Evolutionary conservation across 2,329 filamentous ascomycete species (phyloP).

Genomic region (Zymoseptoria brevis): DNA sequence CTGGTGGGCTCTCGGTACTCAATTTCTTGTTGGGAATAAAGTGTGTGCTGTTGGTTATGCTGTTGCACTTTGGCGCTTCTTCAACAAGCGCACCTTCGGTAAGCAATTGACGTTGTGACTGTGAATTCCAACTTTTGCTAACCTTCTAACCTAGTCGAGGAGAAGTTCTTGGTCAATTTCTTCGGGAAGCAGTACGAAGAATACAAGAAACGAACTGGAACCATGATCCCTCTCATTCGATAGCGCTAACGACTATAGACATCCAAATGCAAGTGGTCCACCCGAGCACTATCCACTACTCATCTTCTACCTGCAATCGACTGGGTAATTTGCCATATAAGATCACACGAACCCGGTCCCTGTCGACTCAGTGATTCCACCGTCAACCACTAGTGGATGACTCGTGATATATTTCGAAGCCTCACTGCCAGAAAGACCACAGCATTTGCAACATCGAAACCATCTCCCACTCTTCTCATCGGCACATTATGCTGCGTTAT

Average conservation of each 20-base stretch:
- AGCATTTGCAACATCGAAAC: slow-evolving; percentile 65
- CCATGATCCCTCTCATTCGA: slow-evolving; percentile 70
- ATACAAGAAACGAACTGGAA: slow-evolving; percentile 63
- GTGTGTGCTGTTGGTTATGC: slow-evolving; percentile 69
- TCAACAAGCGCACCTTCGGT: slow-evolving; percentile 61
- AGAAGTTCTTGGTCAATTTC: slow-evolving; percentile 67
- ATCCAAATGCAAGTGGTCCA: neutral
- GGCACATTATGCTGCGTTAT: slow-evolving; percentile 51
- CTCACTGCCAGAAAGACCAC: slow-evolving; percentile 78
- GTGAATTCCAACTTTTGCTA: slow-evolving; percentile 1
- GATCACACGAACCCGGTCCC: slow-evolving; percentile 15
- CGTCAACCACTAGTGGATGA: slow-evolving; percentile 51
- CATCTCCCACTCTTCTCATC: slow-evolving; percentile 51
- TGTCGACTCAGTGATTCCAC: slow-evolving; percentile 22
- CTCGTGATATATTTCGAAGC: slow-evolving; percentile 80
- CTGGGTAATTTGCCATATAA: neutral
- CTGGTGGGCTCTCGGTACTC: slow-evolving; percentile 95
- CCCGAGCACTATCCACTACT: too few relatives aligned
- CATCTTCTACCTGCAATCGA: neutral
- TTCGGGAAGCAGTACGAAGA: slow-evolving; percentile 74
- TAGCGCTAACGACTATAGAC: neutral
- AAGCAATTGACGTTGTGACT: slow-evolving; percentile 10
- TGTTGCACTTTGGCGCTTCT: slow-evolving; percentile 77
- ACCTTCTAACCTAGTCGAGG: slow-evolving; percentile 53
- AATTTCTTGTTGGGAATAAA: slow-evolving; percentile 78